These are phyloP conservation scores for Gymnopilus junonius DNA, from an alignment of 768 basidiomycete species.

Conservation along the genomic window DNA sequence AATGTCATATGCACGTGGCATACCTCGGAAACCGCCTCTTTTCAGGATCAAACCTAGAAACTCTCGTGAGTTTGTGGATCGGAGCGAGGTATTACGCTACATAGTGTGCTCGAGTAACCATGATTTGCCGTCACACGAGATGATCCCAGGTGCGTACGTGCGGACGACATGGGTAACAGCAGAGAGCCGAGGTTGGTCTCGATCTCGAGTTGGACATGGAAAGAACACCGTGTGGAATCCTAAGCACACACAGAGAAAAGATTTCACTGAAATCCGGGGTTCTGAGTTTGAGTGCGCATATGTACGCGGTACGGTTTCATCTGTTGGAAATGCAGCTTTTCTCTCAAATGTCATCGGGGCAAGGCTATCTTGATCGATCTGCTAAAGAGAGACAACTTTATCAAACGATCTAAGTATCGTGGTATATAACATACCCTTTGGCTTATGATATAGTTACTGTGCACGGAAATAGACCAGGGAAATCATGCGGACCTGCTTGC, in stretches of 20 bases:
- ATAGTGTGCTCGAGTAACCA: background rate
- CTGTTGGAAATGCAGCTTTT: background rate
- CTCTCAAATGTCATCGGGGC: conserved; percentile 3
- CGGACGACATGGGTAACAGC: background rate
- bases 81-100: background rate
- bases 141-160: background rate
- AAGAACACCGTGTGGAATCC: background rate
- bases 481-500: background rate
- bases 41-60: conserved; percentile 1
- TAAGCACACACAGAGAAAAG: background rate
- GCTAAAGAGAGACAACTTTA: conserved; percentile 1
- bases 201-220: background rate
- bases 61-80: background rate
- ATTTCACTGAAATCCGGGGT: background rate
- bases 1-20: background rate
- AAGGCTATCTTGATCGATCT: conserved; percentile 11
- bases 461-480: background rate
- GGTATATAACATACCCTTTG: background rate
- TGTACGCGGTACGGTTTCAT: background rate
- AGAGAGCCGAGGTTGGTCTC: background rate
- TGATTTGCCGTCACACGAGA: background rate
- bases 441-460: background rate
- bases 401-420: background rate
- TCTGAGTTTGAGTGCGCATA: background rate
- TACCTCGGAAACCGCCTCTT: background rate